Base-by-base conservation (phyloP, 768 basidiomycete genomes). In the Grammothele lineata region DNA sequence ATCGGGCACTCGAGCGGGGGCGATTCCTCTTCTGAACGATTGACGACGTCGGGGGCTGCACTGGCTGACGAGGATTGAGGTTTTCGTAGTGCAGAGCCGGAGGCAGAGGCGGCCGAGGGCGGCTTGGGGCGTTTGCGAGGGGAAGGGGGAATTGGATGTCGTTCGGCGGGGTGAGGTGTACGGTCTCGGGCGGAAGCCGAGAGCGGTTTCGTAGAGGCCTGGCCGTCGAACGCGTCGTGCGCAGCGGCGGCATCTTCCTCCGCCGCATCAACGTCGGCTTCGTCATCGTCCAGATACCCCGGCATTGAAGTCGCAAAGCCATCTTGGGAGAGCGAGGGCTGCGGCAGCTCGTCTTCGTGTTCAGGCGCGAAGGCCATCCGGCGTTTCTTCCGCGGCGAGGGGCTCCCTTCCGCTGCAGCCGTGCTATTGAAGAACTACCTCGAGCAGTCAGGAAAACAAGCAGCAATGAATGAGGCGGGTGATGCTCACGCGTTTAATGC, bases 401-500 rank as follows among this genome's bases (percentile, higher is more conserved):
- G 27, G 2, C 41, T 15, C 0, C 42, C 33, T 3, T 18, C 17
- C 3, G 49, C 21, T n/a, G 62, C 57, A 8, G 71, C n/a, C n/a
- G n/a, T n/a, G n/a, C n/a, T 57, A 47, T 77, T 76, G 45, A 87
- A 82, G 58, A 85, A 89, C 85, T 87, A 51, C 9, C n/a, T n/a
- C n/a, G n/a, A n/a, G n/a, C n/a, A n/a, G n/a, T n/a, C n/a, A n/a
- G n/a, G n/a, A n/a, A n/a, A n/a, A n/a, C n/a, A n/a, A 25, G 26
- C 15, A 15, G 11, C 4, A 9, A 22, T 43, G 15, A 43, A 19
- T 26, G 37, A n/a, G 15, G n/a, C 9, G 8, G 19, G 23, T 47
- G 46, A 32, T 34, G 21, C 23, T 4, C 10, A 91, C 92, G 46
- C 81, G 75, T 62, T 87, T 85, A 51, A 96, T 91, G 1, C 89